Evolutionary conservation across 345 rosid species (phyloP), one percentile per base, ranked within the genome.

Genomic region (Luvunga scandens): DNA sequence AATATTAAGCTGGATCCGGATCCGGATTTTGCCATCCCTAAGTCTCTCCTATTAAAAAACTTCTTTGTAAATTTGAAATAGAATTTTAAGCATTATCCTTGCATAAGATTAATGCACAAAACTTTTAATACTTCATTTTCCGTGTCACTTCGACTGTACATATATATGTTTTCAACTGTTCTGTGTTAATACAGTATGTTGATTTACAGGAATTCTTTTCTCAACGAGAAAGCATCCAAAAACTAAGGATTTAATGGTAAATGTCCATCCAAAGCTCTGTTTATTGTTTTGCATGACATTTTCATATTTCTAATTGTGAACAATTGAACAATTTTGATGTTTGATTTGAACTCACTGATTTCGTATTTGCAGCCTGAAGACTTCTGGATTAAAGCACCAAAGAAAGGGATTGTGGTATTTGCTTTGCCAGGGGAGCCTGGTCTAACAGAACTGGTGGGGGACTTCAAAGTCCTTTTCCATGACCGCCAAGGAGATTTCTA

Each of bases 401-500:
- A 88, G 85, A 95, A 95, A 83, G 99, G 99, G 72, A 84, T 91
- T 10, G 80, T 92, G 85, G 94, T 94, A 75, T 95, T 94, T 88
- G 96, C 99, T 50, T 62, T 95, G 79, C 99, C 99, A 7, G 95
- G 99, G 72, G 91, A 96, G 83, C 94, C 99, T 75, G 99, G 99
- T 80, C 88, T 95, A 36, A 81, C 95, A 39, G 91, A 92, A 86
- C 77, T 95, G 77, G 77, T 72, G 1, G 98, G 98, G 33, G 98
- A 95, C 82, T 92, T 95, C 87, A 95, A 93, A 83, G 87, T 95
- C 81, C 95, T 91, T 72, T 95, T 95, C 83, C 93, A 93, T 71
- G 98, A 95, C 39, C 88, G 88, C 14, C 92, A 95, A 80, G 98
- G 98, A 87, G 98, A 95, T 80, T 93, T 95, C 81, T 92, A 94